Percentiles rank a stretch among this genome's conserved stretches.
Conservation (phyloP, 1,284 basidiomycete genomes). For the Malassezia equina region DNA sequence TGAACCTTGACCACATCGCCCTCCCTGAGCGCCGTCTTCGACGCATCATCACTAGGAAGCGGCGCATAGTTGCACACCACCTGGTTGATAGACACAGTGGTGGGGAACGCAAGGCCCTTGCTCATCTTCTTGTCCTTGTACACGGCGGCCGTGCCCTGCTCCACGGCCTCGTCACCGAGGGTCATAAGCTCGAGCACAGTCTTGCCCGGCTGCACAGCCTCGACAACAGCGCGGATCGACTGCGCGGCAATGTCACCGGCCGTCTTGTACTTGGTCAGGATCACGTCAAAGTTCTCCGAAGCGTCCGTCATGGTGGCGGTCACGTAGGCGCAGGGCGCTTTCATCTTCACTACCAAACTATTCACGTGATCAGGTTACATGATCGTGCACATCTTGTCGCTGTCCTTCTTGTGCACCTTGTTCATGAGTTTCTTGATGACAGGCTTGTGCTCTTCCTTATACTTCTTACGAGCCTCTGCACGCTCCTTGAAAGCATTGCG, state of each 20-base stretch:
- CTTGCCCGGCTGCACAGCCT: constrained; percentile 57
- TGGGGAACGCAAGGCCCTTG: constrained; percentile 88
- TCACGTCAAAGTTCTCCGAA: constrained; percentile 37
- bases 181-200: constrained; percentile 82
- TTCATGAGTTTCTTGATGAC: constrained; percentile 1
- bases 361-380: constrained; percentile 7
- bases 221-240: constrained; percentile 63
- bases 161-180: constrained; percentile 83
- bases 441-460: neutral
- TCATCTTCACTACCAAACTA: neutral
- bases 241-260: constrained; percentile 80
- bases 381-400: constrained; percentile 3
- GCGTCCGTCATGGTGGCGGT: constrained; percentile 13
- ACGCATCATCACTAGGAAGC: constrained; percentile 55
- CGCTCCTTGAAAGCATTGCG: constrained; percentile 2
- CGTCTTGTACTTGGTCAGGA: constrained; percentile 55
- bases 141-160: constrained; percentile 69
- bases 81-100: constrained; percentile 78
- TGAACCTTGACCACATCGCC: constrained; percentile 92
- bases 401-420: constrained; percentile 3
- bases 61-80: constrained; percentile 56
- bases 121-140: constrained; percentile 69
- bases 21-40: constrained; percentile 57
- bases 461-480: neutral
- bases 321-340: neutral